Evolutionary conservation across 768 basidiomycete genomes (phyloP).

Genomic region (Russula griseocarnosa): DNA sequence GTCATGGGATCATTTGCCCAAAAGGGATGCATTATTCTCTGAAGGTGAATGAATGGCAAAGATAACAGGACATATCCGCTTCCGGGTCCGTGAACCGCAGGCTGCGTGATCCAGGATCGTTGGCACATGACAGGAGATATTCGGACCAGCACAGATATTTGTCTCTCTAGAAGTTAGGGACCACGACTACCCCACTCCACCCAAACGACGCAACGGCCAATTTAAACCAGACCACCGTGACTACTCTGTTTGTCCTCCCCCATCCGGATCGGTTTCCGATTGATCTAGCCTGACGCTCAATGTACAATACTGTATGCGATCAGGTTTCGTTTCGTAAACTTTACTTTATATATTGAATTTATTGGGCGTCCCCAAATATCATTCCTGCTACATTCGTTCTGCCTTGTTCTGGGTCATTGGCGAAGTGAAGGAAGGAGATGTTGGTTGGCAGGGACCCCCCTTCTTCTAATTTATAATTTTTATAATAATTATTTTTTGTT

Average conservation of each 20-base stretch:
- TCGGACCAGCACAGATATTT: conserved; percentile 4
- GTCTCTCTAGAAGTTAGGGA: conserved; percentile 2
- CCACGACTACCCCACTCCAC: conserved; percentile 6
- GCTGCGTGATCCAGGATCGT: not conserved
- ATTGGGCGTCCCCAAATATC: conserved; percentile 1
- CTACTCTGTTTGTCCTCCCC: conserved; percentile 6
- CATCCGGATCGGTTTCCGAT: conserved; percentile 17
- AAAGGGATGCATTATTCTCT: conserved; percentile 1
- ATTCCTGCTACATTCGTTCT: conserved; percentile 9
- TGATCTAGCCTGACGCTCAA: conserved; percentile 16
- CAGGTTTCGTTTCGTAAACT: conserved; percentile 7
- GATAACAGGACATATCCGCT: conserved; percentile 23
- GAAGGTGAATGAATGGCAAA: not conserved
- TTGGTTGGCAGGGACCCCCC: not conserved
- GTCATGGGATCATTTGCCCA: conserved; percentile 7
- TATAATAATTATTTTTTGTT: conserved; percentile 17
- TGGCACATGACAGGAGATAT: conserved; percentile 21
- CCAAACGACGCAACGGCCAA: conserved; percentile 6
- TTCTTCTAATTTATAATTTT: not conserved
- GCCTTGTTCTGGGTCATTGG: conserved; percentile 1
- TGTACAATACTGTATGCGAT: conserved; percentile 5
- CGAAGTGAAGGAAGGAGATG: not conserved
- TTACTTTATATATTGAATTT: not conserved
- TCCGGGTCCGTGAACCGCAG: conserved; percentile 12
- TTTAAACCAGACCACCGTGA: not conserved